Conservation (phyloP, 352 stramenopile genomes). For the Phytophthora fragariaefolia region DNA sequence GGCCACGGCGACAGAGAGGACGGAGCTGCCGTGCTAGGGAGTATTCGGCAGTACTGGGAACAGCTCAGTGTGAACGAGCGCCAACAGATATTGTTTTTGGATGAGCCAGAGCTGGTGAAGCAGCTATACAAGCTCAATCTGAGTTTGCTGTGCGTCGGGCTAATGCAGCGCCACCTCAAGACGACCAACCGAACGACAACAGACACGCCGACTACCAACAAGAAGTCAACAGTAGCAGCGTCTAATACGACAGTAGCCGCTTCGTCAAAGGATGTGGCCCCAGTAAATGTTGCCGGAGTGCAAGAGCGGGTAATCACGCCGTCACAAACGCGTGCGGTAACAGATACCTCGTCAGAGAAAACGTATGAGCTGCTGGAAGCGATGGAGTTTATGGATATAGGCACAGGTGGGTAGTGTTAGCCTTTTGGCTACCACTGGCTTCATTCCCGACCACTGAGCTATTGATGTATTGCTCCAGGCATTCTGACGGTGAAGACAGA, state of each 20-base stretch:
- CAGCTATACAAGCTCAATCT: conserved; percentile 90
- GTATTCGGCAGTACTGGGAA: conserved; percentile 72
- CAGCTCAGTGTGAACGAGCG: conserved; percentile 65
- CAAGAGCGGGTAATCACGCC: conserved; percentile 16
- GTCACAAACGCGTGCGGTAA: conserved; percentile 15
- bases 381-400: conserved; percentile 91
- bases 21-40: conserved; percentile 25
- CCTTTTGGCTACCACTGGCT: background rate
- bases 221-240: conserved; percentile 1
- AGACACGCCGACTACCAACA: conserved; percentile 2
- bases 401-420: conserved; percentile 48
- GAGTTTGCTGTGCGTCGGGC: conserved; percentile 80
- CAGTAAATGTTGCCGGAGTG: background rate
- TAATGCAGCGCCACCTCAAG: conserved; percentile 88
- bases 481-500: conserved; percentile 89
- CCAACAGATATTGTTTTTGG: conserved; percentile 81
- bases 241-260: background rate
- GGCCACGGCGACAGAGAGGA: conserved; percentile 19
- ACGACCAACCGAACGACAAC: conserved; percentile 32
- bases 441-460: background rate
- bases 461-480: conserved; percentile 29
- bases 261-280: background rate
- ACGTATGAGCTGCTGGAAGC: conserved; percentile 87
- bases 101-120: conserved; percentile 84
- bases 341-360: conserved; percentile 51